Percentiles rank a stretch among this genome's conserved stretches.
Evolutionary conservation across 257 asterid genomes (phyloP).

Genomic region (Penstemon barbatus): DNA sequence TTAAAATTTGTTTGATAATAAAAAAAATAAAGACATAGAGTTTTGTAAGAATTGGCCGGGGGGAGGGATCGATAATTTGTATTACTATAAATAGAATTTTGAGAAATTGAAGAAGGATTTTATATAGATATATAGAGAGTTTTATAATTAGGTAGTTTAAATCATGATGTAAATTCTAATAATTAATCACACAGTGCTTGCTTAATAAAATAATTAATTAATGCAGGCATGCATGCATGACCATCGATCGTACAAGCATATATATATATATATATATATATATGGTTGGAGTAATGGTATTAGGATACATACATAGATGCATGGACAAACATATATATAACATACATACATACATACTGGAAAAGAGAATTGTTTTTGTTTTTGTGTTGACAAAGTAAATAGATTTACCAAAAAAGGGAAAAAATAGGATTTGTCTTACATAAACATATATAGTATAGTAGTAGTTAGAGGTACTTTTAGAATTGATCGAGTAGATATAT

Average conservation of each 20-base stretch:
- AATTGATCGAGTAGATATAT: background rate
- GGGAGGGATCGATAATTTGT: too few relatives aligned
- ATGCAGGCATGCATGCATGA: conserved; percentile 17
- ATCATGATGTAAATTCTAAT: too few relatives aligned
- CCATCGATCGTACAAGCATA: background rate
- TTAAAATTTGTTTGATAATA: too few relatives aligned
- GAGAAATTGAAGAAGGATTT: background rate
- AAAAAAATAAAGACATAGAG: too few relatives aligned
- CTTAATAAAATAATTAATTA: too few relatives aligned
- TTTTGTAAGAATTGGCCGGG: too few relatives aligned
- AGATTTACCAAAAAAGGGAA: conserved; percentile 21
- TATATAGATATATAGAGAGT: background rate
- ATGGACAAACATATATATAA: conserved; percentile 22
- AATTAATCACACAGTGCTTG: too few relatives aligned
- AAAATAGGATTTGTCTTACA: conserved; percentile 13
- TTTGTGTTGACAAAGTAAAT: background rate
- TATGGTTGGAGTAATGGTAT: background rate
- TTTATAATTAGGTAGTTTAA: background rate
- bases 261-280: too few relatives aligned
- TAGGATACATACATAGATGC: background rate
- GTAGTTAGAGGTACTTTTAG: conserved; percentile 3
- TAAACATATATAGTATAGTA: background rate
- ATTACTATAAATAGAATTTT: too few relatives aligned
- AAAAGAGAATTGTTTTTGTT: background rate
- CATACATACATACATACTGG: background rate